Evolutionary conservation across 345 rosid species (phyloP).

Genomic region (Mangifera indica): DNA sequence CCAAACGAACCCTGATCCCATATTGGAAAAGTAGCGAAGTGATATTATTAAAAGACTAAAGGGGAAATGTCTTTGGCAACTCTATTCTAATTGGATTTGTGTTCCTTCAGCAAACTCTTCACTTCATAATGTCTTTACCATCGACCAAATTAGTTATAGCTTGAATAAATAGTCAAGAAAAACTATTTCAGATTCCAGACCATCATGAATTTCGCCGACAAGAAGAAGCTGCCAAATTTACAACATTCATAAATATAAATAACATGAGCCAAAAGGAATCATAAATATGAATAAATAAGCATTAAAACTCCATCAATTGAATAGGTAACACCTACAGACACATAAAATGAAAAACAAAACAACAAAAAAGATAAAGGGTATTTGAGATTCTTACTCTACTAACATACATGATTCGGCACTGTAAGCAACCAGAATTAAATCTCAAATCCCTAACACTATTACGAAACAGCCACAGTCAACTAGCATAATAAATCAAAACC

Average conservation of each 20-base stretch:
- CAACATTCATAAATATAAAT: background rate
- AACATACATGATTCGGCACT: conserved; percentile 19
- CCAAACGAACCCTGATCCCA: background rate
- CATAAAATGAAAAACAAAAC: conserved; percentile 13
- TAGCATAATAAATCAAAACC: conserved; percentile 20
- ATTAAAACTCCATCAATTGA: conserved; percentile 28
- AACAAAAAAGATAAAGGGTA: conserved; percentile 26
- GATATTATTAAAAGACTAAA: no score
- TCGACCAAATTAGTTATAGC: no score
- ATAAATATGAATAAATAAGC: conserved; percentile 28
- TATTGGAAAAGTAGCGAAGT: background rate
- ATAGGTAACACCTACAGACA: conserved; percentile 28
- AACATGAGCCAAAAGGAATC: background rate
- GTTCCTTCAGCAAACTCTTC: background rate
- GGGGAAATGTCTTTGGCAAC: no score
- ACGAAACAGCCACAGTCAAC: conserved; percentile 21
- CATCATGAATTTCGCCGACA: background rate
- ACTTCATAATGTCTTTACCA: background rate
- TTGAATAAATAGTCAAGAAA: background rate
- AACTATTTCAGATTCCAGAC: background rate
- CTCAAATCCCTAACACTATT: conserved; percentile 25
- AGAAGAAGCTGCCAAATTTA: background rate
- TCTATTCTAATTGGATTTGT: no score
- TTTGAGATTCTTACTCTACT: conserved; percentile 37
- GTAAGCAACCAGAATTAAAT: conserved; percentile 23